A percentile compares a stretch with the other conserved stretches of the same genome.
Conservation (phyloP, 1,284 basidiomycete genomes). For the Ceratobasidium sp. region DNA sequence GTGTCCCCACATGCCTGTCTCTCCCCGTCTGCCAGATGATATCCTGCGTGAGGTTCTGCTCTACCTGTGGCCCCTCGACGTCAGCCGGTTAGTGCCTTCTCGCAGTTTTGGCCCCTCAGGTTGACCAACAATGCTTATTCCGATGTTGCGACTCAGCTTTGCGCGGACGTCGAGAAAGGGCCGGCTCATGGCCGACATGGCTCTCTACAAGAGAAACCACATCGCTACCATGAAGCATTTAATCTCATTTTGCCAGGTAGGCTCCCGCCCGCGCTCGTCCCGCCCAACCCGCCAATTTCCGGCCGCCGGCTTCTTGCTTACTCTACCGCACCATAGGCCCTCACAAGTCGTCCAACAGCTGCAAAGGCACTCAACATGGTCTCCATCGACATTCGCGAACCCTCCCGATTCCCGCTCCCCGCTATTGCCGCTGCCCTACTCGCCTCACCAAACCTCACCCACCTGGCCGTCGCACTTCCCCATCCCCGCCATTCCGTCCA, state of each 20-base stretch:
- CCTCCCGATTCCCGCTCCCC: slow-evolving; percentile 4
- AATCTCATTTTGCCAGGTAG: slow-evolving; percentile 40
- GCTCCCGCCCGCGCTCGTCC: neutral
- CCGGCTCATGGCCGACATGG: slow-evolving; percentile 21
- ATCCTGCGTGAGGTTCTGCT: slow-evolving; percentile 18
- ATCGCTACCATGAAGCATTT: slow-evolving; percentile 35
- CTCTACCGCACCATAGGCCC: slow-evolving; percentile 4
- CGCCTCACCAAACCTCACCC: slow-evolving; percentile 32
- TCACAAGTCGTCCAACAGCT: slow-evolving; percentile 26
- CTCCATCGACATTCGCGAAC: slow-evolving; percentile 42
- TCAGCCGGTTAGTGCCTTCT: slow-evolving; percentile 32
- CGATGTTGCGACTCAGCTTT: slow-evolving; percentile 16
- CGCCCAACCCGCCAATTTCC: neutral
- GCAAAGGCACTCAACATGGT: slow-evolving; percentile 42
- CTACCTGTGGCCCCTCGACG: slow-evolving; percentile 33
- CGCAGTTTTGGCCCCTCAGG: neutral
- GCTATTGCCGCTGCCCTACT: slow-evolving; percentile 34
- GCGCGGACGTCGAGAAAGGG: slow-evolving; percentile 26
- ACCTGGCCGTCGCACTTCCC: slow-evolving; percentile 23
- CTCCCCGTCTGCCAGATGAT: slow-evolving; percentile 18
- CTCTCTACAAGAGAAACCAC: slow-evolving; percentile 38
- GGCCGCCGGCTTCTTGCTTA: slow-evolving; percentile 9
- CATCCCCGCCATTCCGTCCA: slow-evolving; percentile 11
- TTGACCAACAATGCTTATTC: neutral
- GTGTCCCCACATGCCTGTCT: slow-evolving; percentile 8